Evolutionary conservation across 2,329 filamentous ascomycete genomes (phyloP).

Genomic region (Cladosporium velox): DNA sequence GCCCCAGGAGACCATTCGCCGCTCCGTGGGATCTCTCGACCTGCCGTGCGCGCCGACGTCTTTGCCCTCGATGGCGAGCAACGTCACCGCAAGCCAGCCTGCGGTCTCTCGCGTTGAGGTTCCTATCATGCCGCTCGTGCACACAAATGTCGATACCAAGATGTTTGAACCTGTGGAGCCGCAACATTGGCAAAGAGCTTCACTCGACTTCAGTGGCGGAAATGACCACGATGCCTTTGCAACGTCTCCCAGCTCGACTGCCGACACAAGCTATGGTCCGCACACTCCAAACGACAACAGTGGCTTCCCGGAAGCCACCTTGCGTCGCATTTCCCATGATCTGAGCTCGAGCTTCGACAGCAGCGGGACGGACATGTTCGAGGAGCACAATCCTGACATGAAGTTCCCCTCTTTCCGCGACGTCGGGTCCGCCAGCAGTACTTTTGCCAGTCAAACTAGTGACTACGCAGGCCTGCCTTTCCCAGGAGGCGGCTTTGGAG

Average conservation of each 20-base stretch:
- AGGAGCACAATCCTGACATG: not conserved
- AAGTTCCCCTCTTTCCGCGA: not conserved
- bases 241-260: conserved; percentile 7
- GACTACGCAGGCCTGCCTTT: conserved; percentile 3
- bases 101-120: not conserved
- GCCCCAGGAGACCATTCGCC: not conserved
- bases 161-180: conserved; percentile 3
- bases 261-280: conserved; percentile 3
- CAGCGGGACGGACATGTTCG: not conserved
- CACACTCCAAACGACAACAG: not conserved
- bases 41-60: not conserved
- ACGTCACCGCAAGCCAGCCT: not conserved
- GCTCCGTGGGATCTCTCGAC: not conserved
- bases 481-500: not conserved
- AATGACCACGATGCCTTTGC: conserved; percentile 9
- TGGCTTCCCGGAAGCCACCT: not conserved
- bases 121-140: not conserved
- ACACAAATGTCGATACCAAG: conserved; percentile 11
- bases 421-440: not conserved
- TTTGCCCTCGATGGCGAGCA: not conserved
- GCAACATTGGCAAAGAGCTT: conserved; percentile 13
- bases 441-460: not conserved
- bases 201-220: conserved; percentile 1
- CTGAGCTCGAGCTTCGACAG: conserved; percentile 11
- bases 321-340: conserved; percentile 2